These are phyloP conservation scores for Claviceps africana DNA, from an alignment of 2,329 filamentous ascomycete genomes.

Conservation along the genomic window DNA sequence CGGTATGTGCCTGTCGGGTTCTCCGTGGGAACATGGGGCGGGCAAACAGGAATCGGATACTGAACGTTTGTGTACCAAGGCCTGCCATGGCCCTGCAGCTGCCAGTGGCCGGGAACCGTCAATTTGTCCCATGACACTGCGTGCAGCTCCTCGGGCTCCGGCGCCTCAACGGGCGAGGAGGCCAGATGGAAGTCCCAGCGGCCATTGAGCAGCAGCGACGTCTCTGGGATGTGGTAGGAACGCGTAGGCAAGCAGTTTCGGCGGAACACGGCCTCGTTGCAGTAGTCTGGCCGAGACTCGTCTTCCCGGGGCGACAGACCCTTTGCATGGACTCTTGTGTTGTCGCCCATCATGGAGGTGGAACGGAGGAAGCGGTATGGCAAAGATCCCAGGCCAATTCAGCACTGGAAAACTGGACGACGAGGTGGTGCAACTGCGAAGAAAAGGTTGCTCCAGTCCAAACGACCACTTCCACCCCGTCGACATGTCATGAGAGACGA, in stretches of 20 bases:
- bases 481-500: not conserved
- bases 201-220: slow-evolving; percentile 37
- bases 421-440: not conserved
- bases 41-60: slow-evolving; percentile 49
- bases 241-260: slow-evolving; percentile 38
- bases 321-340: slow-evolving; percentile 5
- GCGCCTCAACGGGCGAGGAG: slow-evolving; percentile 29
- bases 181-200: slow-evolving; percentile 42
- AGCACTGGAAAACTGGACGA: not conserved
- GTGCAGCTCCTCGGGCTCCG: slow-evolving; percentile 18
- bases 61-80: slow-evolving; percentile 55
- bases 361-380: not conserved
- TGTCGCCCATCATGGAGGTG: not conserved
- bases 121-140: slow-evolving; percentile 25
- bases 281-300: slow-evolving; percentile 29
- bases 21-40: slow-evolving; percentile 45
- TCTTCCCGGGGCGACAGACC: slow-evolving; percentile 22
- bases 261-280: slow-evolving; percentile 36
- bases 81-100: slow-evolving; percentile 49
- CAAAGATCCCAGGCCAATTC: not conserved
- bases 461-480: too few species aligned
- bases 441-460: not conserved
- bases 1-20: slow-evolving; percentile 51
- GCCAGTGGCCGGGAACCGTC: slow-evolving; percentile 51
- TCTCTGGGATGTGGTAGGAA: slow-evolving; percentile 38